Conservation (phyloP, 1,284 basidiomycete species). For the Agaricales sp. region DNA sequence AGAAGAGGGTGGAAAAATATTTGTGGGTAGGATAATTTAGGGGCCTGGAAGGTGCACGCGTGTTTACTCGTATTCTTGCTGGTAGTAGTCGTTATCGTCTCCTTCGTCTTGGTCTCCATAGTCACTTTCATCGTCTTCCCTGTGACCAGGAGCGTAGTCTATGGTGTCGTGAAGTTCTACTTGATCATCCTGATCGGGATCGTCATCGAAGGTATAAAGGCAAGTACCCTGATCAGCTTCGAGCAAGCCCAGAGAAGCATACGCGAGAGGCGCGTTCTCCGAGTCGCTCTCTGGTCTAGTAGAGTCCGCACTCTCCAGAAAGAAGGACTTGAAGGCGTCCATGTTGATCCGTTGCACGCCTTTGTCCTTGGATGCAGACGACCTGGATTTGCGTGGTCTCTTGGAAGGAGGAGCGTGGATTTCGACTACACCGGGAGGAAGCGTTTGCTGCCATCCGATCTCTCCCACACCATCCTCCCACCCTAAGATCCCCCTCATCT, state of each 20-base stretch:
- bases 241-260: background rate
- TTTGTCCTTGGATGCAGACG: background rate
- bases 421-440: background rate
- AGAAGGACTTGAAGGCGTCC: background rate
- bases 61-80: slow-evolving; percentile 1
- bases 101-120: background rate
- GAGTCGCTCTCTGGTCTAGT: background rate
- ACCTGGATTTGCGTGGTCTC: background rate
- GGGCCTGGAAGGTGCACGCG: too few relatives aligned
- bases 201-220: background rate
- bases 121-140: background rate
- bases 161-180: background rate
- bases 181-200: background rate
- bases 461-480: background rate
- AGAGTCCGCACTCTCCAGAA: background rate
- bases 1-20: too few relatives aligned
- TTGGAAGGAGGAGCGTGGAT: background rate
- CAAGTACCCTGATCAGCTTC: background rate
- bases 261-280: background rate
- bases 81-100: background rate
- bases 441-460: background rate
- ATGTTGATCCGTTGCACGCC: background rate
- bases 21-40: too few relatives aligned
- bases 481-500: background rate
- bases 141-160: background rate